phyloP scores from a whole-genome alignment of 2,329 filamentous ascomycete genomes.

The Diaporthe nobilis region DNA sequence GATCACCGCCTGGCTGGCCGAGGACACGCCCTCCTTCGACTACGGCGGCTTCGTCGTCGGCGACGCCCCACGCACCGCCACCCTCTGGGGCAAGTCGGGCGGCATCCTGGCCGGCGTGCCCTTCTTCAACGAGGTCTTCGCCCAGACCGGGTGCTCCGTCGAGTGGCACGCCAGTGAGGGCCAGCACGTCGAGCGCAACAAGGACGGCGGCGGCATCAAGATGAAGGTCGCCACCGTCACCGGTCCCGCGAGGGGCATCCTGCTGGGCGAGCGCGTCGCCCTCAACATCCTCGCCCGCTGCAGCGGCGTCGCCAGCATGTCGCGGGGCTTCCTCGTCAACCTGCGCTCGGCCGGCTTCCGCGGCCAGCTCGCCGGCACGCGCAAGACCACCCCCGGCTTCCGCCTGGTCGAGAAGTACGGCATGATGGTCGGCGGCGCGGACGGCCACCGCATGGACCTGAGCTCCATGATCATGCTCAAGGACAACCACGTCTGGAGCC shows the following conservation, averaged over 20 bases:
- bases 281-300: constrained; percentile 92
- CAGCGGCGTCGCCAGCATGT: constrained; percentile 87
- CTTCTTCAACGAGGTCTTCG: constrained; percentile 95
- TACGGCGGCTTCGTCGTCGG: constrained; percentile 98
- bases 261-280: constrained; percentile 94
- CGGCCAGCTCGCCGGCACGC: constrained; percentile 90
- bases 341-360: constrained; percentile 79
- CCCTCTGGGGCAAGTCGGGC: constrained; percentile 77
- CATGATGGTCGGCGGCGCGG: constrained; percentile 93
- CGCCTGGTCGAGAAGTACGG: constrained; percentile 97
- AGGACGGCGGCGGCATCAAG: constrained; percentile 54
- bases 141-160: constrained; percentile 90
- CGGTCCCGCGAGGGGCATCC: constrained; percentile 83
- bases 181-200: constrained; percentile 67
- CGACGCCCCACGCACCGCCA: constrained; percentile 73
- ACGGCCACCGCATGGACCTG: constrained; percentile 92
- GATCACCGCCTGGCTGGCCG: constrained; percentile 88
- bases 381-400: constrained; percentile 98
- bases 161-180: constrained; percentile 90
- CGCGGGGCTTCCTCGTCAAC: constrained; percentile 66
- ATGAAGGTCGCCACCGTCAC: constrained; percentile 82
- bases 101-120: constrained; percentile 92
- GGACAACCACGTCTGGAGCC: constrained; percentile 98
- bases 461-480: constrained; percentile 98
- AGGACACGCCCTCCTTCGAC: constrained; percentile 97